These are phyloP conservation scores for Serpula lacrymans DNA, from an alignment of 768 basidiomycete species.

Conservation along the genomic window DNA sequence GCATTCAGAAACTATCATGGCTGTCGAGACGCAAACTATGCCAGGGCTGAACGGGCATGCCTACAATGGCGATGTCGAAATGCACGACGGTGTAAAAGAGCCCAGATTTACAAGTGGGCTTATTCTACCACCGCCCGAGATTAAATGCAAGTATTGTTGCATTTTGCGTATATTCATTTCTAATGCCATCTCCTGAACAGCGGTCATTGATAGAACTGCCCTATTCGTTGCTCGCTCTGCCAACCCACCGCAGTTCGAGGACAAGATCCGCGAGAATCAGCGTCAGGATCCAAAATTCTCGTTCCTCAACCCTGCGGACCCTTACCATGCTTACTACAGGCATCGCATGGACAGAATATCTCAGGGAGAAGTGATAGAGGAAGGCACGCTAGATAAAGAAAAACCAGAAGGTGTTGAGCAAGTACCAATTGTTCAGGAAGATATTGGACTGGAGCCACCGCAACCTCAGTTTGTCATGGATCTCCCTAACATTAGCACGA, in stretches of 20 bases:
- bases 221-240: conserved; percentile 89
- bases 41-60: conserved; percentile 38
- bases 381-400: conserved; percentile 43
- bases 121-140: conserved; percentile 94
- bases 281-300: conserved; percentile 98
- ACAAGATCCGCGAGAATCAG: conserved; percentile 95
- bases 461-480: conserved; percentile 80
- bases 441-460: conserved; percentile 75
- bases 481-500: conserved; percentile 79
- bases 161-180: conserved; percentile 4
- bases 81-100: conserved; percentile 32
- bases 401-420: conserved; percentile 34
- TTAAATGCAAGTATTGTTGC: conserved; percentile 64
- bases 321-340: conserved; percentile 98
- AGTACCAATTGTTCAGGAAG: conserved; percentile 39
- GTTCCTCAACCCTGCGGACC: conserved; percentile 94
- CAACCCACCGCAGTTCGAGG: conserved; percentile 90
- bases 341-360: conserved; percentile 83
- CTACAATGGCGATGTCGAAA: conserved; percentile 40
- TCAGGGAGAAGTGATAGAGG: conserved; percentile 72
- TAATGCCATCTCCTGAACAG: conserved; percentile 35
- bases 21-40: conserved; percentile 40
- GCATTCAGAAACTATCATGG: conserved; percentile 35
- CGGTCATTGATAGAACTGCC: conserved; percentile 95
- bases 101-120: conserved; percentile 75